Conservation (phyloP, 768 basidiomycete species). For the Hortiboletus campestris region DNA sequence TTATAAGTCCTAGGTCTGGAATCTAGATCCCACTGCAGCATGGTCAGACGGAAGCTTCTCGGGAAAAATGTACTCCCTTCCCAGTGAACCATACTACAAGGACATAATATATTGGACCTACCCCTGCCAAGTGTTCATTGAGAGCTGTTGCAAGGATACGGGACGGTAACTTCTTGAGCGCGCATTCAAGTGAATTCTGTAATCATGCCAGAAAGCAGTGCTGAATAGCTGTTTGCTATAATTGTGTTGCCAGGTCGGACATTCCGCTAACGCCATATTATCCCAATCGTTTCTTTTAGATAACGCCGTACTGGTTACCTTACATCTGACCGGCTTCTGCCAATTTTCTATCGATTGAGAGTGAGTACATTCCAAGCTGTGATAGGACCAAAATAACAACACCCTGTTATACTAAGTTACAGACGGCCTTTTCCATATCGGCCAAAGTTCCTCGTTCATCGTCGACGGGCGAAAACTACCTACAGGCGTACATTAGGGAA, state of each 20-base stretch:
- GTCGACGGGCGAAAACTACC: neutral
- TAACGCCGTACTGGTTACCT: neutral
- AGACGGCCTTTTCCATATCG: neutral
- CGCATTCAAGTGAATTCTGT: neutral
- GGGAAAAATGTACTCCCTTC: neutral
- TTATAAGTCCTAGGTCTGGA: neutral
- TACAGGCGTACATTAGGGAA: neutral
- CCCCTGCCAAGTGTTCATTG: neutral
- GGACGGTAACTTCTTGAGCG: neutral
- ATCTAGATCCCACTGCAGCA: neutral
- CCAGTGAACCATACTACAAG: neutral
- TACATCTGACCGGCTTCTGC: no score
- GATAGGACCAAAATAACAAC: neutral
- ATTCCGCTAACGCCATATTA: no score
- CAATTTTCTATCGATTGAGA: neutral
- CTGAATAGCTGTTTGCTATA: neutral
- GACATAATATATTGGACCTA: neutral
- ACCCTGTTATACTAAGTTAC: neutral
- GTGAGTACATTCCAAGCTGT: slow-evolving; percentile 2
- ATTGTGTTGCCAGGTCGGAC: no score
- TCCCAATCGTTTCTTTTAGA: neutral
- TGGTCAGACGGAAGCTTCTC: neutral
- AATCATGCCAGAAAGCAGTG: neutral
- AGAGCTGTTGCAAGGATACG: neutral
- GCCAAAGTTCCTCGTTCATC: neutral